Conservation (phyloP, 2,329 filamentous ascomycete species). For the Pseudocercospora crystallina region DNA sequence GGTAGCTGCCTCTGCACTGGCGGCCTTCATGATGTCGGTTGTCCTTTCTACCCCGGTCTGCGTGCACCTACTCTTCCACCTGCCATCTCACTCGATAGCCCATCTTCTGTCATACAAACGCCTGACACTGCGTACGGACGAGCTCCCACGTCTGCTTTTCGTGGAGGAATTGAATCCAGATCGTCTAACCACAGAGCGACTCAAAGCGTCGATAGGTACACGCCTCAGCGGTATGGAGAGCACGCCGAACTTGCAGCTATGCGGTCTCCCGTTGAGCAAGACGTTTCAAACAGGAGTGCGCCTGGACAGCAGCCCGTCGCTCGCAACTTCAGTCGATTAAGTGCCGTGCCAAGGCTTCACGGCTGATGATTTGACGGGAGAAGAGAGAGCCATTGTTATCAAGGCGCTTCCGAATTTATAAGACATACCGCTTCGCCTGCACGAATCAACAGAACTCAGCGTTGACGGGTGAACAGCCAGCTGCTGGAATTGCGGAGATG, state of each 20-base stretch:
- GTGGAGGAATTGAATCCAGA: neutral
- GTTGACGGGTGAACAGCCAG: no score
- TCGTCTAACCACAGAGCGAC: neutral
- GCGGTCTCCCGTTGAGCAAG: slow-evolving; percentile 1
- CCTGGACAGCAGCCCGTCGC: no score
- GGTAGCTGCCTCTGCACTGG: slow-evolving; percentile 23
- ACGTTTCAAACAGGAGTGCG: no score
- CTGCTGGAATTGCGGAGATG: no score
- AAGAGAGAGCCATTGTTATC: no score
- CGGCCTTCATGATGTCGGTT: slow-evolving; percentile 19
- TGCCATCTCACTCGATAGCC: neutral
- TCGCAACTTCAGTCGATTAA: no score
- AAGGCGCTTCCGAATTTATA: no score
- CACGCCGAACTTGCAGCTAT: slow-evolving; percentile 10
- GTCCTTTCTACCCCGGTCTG: slow-evolving; percentile 20
- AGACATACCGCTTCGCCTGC: no score
- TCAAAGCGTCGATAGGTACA: neutral
- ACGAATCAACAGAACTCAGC: no score
- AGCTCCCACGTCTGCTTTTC: neutral
- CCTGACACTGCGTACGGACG: neutral
- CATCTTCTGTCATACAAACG: slow-evolving; percentile 3
- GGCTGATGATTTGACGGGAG: no score
- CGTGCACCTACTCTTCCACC: slow-evolving; percentile 12
- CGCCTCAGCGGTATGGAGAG: slow-evolving; percentile 7
- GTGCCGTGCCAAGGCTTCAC: no score